Evolutionary conservation across 306 rosid genomes (phyloP).

Genomic region (Abrus pulchellus): DNA sequence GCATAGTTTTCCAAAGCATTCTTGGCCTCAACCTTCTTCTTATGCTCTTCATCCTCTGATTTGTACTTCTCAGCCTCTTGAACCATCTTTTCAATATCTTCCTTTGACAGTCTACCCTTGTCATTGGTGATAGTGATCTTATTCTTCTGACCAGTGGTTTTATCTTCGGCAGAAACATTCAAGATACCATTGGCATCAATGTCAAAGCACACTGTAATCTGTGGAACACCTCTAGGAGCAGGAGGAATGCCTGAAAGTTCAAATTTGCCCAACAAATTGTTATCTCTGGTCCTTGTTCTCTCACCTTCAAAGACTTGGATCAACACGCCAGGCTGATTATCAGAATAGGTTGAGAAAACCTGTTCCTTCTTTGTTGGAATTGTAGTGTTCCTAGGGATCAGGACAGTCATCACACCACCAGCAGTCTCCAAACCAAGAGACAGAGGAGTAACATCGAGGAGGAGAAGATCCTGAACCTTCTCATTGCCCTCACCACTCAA

Average conservation of each 20-base stretch:
- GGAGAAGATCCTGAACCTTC: constrained; percentile 38
- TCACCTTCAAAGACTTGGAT: constrained; percentile 29
- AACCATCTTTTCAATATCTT: constrained; percentile 35
- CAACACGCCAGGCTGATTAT: constrained; percentile 25
- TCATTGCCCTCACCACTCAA: constrained; percentile 32
- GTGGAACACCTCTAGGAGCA: constrained; percentile 34
- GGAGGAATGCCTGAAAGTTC: constrained; percentile 34
- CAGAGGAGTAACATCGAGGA: constrained; percentile 19
- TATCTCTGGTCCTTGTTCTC: constrained; percentile 26
- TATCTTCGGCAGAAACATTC: constrained; percentile 27
- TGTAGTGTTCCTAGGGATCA: constrained; percentile 25
- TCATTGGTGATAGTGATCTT: constrained; percentile 30
- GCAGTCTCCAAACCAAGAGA: constrained; percentile 35
- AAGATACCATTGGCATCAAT: constrained; percentile 37
- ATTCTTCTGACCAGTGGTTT: constrained; percentile 36
- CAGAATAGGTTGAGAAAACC: constrained; percentile 19
- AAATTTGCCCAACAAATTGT: constrained; percentile 36
- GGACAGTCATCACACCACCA: constrained; percentile 23
- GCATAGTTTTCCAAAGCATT: constrained; percentile 28
- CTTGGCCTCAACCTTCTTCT: constrained; percentile 35
- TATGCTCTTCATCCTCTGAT: constrained; percentile 26
- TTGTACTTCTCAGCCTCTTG: constrained; percentile 33
- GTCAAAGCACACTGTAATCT: constrained; percentile 27
- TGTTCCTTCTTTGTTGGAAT: constrained; percentile 35
- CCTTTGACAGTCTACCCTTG: constrained; percentile 27